Percentiles rank a stretch among this genome's conserved stretches.
phyloP scores from a whole-genome alignment of 129 eudicot genomes.

The Flaveria brownii region DNA sequence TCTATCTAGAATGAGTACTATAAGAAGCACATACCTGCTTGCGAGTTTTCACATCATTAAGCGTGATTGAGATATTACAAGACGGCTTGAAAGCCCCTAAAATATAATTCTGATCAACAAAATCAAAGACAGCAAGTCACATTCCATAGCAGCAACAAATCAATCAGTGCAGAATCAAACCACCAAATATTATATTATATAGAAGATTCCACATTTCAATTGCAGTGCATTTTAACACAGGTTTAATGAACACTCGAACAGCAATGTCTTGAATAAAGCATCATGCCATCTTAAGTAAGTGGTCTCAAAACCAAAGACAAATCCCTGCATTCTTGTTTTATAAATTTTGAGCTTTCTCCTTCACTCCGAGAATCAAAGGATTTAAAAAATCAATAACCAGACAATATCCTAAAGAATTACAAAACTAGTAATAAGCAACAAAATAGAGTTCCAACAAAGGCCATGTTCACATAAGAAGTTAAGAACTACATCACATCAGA shows the following conservation, averaged over 20 bases:
- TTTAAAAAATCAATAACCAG: neutral
- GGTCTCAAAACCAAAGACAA: neutral
- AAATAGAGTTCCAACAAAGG: neutral
- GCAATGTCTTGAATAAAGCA: too few species aligned
- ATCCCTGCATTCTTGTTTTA: neutral
- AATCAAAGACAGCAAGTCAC: constrained; percentile 24
- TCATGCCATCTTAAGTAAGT: too few species aligned
- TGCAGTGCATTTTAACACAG: too few species aligned
- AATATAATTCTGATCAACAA: constrained; percentile 68
- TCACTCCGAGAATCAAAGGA: neutral
- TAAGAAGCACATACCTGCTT: constrained; percentile 62
- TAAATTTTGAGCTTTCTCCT: neutral
- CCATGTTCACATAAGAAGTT: neutral
- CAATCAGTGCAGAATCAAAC: neutral
- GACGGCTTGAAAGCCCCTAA: constrained; percentile 96
- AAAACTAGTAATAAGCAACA: neutral
- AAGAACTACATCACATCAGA: neutral
- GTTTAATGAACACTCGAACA: too few species aligned
- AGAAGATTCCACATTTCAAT: too few species aligned
- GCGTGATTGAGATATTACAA: constrained; percentile 66
- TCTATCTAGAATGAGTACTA: constrained; percentile 17
- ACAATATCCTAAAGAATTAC: constrained; percentile 5
- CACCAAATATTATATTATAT: neutral
- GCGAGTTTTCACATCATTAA: constrained; percentile 85
- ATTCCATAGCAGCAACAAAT: constrained; percentile 8